Percentiles rank a stretch among this genome's conserved stretches.
Evolutionary conservation across 345 rosid genomes (phyloP).

Genomic region (Tarenaya hassleriana): DNA sequence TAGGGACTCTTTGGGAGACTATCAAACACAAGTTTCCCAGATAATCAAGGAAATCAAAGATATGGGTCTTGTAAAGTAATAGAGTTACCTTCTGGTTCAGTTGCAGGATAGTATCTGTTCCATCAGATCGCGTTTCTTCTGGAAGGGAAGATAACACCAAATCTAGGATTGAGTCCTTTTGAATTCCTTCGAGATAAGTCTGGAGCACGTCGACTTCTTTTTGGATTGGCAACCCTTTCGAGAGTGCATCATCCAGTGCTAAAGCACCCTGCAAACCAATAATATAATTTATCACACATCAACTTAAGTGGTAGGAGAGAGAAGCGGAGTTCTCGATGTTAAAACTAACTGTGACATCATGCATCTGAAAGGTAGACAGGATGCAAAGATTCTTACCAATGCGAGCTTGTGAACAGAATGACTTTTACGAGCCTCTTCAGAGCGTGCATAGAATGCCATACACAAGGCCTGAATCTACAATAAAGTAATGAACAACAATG

Average conservation of each 20-base stretch:
- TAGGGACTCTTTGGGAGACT: no score
- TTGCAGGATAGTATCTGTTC: conserved; percentile 64
- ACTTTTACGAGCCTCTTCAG: conserved; percentile 86
- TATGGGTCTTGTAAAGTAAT: background rate
- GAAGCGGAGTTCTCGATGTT: conserved; percentile 1
- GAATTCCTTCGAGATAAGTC: conserved; percentile 53
- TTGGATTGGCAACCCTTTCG: conserved; percentile 79
- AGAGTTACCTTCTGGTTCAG: conserved; percentile 66
- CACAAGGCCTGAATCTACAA: conserved; percentile 78
- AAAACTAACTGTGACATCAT: background rate
- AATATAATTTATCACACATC: conserved; percentile 1
- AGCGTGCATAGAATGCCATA: conserved; percentile 93
- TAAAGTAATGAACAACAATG: conserved; percentile 7
- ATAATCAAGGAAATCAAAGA: no score
- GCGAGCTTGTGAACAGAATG: conserved; percentile 96
- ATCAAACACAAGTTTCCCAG: no score
- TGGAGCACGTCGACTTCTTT: conserved; percentile 65
- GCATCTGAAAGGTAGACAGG: no score
- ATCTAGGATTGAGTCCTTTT: conserved; percentile 63
- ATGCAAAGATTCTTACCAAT: conserved; percentile 50
- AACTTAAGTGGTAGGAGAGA: conserved; percentile 16
- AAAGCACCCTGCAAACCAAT: conserved; percentile 59
- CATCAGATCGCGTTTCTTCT: conserved; percentile 64
- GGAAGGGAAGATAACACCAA: conserved; percentile 87
- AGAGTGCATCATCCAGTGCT: conserved; percentile 84